Percentiles rank a stretch among this genome's conserved stretches.
Evolutionary conservation across 2,329 filamentous ascomycete genomes (phyloP).

Genomic region (Cladosporium sp.): DNA sequence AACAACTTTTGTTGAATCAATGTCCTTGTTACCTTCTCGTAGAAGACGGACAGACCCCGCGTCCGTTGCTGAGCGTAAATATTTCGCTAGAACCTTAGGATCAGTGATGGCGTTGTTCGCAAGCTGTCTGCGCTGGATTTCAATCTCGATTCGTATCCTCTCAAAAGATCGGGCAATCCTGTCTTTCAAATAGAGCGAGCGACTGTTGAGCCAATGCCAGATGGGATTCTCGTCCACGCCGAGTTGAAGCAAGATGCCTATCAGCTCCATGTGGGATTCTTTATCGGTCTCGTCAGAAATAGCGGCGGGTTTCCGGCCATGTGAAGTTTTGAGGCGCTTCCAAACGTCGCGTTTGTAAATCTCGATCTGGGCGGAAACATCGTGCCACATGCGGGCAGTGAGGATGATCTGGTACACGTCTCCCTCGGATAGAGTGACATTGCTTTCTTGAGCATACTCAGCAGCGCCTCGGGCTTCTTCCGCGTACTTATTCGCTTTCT

Average conservation of each 20-base stretch:
- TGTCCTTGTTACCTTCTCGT: slow-evolving; percentile 43
- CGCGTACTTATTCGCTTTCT: slow-evolving; percentile 71
- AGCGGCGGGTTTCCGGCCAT: slow-evolving; percentile 22
- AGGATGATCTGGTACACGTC: slow-evolving; percentile 83
- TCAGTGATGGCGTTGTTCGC: slow-evolving; percentile 67
- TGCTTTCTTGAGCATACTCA: slow-evolving; percentile 44
- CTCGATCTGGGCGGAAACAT: slow-evolving; percentile 82
- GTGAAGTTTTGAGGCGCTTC: slow-evolving; percentile 55
- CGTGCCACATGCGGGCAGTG: slow-evolving; percentile 89
- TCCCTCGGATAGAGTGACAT: slow-evolving; percentile 60
- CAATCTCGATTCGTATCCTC: slow-evolving; percentile 83
- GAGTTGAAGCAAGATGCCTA: slow-evolving; percentile 80
- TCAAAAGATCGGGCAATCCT: slow-evolving; percentile 77
- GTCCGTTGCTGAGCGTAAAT: slow-evolving; percentile 62
- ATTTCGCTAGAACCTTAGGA: slow-evolving; percentile 61
- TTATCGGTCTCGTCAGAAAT: slow-evolving; percentile 33
- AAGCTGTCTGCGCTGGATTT: slow-evolving; percentile 77
- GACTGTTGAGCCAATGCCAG: slow-evolving; percentile 88
- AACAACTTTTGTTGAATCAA: slow-evolving; percentile 75
- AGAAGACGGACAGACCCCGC: slow-evolving; percentile 15
- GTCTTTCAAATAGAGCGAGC: slow-evolving; percentile 81
- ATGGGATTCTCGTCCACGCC: slow-evolving; percentile 95
- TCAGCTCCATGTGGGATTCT: slow-evolving; percentile 90
- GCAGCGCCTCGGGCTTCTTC: slow-evolving; percentile 70
- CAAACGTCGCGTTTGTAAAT: slow-evolving; percentile 84